Evolutionary conservation across 2,329 filamentous ascomycete genomes (phyloP).

Genomic region (Pyrenochaeta sp.): DNA sequence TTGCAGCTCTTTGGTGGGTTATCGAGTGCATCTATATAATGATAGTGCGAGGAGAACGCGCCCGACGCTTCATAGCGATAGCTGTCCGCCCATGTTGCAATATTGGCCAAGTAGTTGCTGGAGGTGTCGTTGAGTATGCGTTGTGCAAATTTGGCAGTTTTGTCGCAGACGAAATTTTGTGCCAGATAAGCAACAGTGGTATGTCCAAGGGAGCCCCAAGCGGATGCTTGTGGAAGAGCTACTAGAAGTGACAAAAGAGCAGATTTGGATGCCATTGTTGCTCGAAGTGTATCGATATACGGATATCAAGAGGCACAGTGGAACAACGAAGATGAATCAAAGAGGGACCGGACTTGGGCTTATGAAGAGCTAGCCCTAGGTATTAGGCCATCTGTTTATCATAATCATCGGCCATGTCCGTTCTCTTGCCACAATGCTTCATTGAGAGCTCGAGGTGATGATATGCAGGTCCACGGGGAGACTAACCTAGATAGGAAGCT

Average conservation of each 20-base stretch:
- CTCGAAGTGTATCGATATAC: background rate
- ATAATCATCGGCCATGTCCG: slow-evolving; percentile 39
- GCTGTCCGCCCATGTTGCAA: slow-evolving; percentile 62
- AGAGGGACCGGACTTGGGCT: no score
- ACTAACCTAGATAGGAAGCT: slow-evolving; percentile 39
- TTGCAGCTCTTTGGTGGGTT: slow-evolving; percentile 56
- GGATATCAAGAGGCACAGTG: background rate
- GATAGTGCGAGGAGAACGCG: slow-evolving; percentile 55
- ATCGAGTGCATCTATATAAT: slow-evolving; percentile 62
- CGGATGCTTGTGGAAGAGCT: slow-evolving; percentile 35
- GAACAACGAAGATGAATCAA: background rate
- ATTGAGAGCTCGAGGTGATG: slow-evolving; percentile 11
- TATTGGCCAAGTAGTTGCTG: slow-evolving; percentile 57
- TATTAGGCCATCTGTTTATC: slow-evolving; percentile 20
- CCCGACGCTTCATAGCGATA: slow-evolving; percentile 60
- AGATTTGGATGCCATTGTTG: slow-evolving; percentile 33
- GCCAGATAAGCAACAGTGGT: slow-evolving; percentile 64
- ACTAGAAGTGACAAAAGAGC: slow-evolving; percentile 33
- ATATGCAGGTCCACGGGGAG: slow-evolving; percentile 27
- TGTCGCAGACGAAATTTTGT: slow-evolving; percentile 54
- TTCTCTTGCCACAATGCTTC: slow-evolving; percentile 26
- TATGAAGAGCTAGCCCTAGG: no score
- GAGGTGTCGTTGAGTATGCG: slow-evolving; percentile 54
- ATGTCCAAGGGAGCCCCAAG: slow-evolving; percentile 64
- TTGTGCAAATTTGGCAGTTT: slow-evolving; percentile 55